These are phyloP conservation scores for Astrothelium subdiscretum DNA, from an alignment of 495 filamentous ascomycete genomes.

Conservation along the genomic window DNA sequence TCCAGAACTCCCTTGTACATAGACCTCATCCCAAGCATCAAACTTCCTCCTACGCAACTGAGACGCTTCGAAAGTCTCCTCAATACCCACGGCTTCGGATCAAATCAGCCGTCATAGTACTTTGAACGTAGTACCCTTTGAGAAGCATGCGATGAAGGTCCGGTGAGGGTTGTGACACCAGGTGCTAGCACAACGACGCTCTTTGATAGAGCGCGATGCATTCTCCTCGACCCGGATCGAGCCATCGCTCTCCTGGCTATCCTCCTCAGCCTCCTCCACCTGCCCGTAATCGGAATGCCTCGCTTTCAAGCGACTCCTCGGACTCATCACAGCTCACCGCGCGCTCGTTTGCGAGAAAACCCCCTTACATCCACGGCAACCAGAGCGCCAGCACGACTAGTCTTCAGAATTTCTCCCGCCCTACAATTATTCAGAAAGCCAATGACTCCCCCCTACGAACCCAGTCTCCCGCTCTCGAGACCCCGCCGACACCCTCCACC, in stretches of 20 bases:
- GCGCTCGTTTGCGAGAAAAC: slow-evolving; percentile 3
- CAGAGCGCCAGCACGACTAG: slow-evolving; percentile 13
- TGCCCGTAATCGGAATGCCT: slow-evolving; percentile 3
- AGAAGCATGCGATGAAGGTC: background rate
- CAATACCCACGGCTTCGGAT: too few species aligned
- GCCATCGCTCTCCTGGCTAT: background rate
- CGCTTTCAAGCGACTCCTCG: slow-evolving; percentile 19
- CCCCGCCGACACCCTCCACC: slow-evolving; percentile 4
- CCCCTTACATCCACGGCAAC: slow-evolving; percentile 1
- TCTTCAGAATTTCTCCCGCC: slow-evolving; percentile 47
- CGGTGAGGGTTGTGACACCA: background rate
- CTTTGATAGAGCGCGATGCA: background rate
- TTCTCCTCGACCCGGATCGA: background rate
- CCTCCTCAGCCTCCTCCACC: slow-evolving; percentile 1
- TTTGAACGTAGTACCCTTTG: background rate
- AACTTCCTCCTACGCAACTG: too few species aligned
- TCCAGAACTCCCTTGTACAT: too few species aligned
- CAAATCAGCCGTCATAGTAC: too few species aligned
- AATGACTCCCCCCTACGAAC: background rate
- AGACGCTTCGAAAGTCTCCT: too few species aligned
- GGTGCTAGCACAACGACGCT: background rate
- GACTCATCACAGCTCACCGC: slow-evolving; percentile 14
- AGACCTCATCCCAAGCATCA: too few species aligned
- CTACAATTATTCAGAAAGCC: slow-evolving; percentile 4
- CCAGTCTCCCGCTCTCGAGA: slow-evolving; percentile 5